Base-by-base conservation (phyloP, 176 grass and related monocot genomes). In the Avena sativa region DNA sequence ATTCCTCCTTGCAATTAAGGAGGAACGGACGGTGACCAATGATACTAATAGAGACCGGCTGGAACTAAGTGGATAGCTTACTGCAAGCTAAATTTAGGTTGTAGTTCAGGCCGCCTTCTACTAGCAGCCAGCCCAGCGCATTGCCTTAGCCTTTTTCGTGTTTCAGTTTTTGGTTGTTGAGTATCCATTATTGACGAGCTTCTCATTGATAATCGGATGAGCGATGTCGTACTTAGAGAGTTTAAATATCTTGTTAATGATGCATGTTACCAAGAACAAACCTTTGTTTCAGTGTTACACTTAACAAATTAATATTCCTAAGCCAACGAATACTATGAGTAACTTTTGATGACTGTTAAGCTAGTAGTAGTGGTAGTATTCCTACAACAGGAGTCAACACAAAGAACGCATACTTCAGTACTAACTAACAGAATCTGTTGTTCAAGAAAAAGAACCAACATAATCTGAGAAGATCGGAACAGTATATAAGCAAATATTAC, bases 391-490 rank as follows among this genome's bases (percentile, higher is more conserved):
- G 70, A 57, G 47, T 53, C 10, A 57, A 43, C n/a, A 79, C 47
- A 25, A 75, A 80, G 57, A 90, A 72, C 56, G 50, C 26, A 64
- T 66, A 57, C 9, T 68, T 52, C 8, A 32, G 38, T 23, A 48
- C 46, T 48, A 84, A 76, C 32, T 23, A 67, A 46, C 11, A 88
- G 52, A 85, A 81, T 80, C 46, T 88, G n/a, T 75, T 28, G 12
- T 15, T 15, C 21, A 75, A 75, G 13, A 51, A 51, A 75, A 75
- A 8, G 1, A 16, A 85, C 30, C 12, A 79, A 55, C 11, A 88
- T 78, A 81, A 81, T 44, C 23, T 88, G 51, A 21, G 49, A 85
- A 88, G 12, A 76, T 34, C 26, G 85, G 25, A 69, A 11, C 30
- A 81, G 60, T 84, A 61, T 28, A 63, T 61, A 59, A 21, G 16